phyloP scores from a whole-genome alignment of 805 yeast genomes.

The Metschnikowia peoriensis region DNA sequence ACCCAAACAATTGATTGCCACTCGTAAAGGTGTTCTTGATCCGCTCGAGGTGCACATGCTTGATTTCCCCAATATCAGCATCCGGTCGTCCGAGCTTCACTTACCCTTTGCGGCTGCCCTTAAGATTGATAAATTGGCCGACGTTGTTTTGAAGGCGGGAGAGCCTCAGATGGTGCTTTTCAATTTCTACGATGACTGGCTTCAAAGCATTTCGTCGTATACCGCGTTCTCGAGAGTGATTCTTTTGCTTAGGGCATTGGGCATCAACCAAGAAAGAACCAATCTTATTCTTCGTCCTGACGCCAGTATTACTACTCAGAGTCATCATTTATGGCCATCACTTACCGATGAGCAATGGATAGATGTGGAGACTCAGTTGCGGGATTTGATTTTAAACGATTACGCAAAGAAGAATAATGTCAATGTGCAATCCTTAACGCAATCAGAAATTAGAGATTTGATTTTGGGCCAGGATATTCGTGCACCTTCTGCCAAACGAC shows the following conservation, averaged over 20 bases:
- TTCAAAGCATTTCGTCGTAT: slow-evolving; percentile 69
- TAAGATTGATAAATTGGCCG: slow-evolving; percentile 75
- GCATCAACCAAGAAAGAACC: slow-evolving; percentile 73
- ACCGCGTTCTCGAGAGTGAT: slow-evolving; percentile 92
- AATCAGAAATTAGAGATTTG: slow-evolving; percentile 88
- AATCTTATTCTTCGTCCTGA: slow-evolving; percentile 76
- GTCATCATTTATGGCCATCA: slow-evolving; percentile 92
- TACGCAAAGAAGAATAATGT: slow-evolving; percentile 84
- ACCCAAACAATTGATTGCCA: slow-evolving; percentile 87
- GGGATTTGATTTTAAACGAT: slow-evolving; percentile 83
- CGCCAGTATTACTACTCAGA: slow-evolving; percentile 61
- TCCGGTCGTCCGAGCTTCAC: slow-evolving; percentile 84
- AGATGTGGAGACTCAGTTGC: slow-evolving; percentile 78
- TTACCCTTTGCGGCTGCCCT: slow-evolving; percentile 87
- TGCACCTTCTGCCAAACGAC: slow-evolving; percentile 86
- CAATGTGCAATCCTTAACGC: slow-evolving; percentile 82
- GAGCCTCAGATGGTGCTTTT: slow-evolving; percentile 92
- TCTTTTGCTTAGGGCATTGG: slow-evolving; percentile 77
- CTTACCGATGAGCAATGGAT: slow-evolving; percentile 89
- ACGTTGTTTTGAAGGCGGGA: slow-evolving; percentile 77
- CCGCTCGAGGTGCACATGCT: slow-evolving; percentile 96
- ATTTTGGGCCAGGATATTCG: slow-evolving; percentile 91
- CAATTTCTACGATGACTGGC: slow-evolving; percentile 94
- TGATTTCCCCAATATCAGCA: slow-evolving; percentile 89
- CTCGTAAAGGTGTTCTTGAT: slow-evolving; percentile 87